A percentile compares a stretch with the other conserved stretches of the same genome.
Conservation (phyloP, 78 protist species). For the Dictyostelium discoideum region dicty_2.7 NC_007091.3:522501-523000, state of each 20-base stretch:
- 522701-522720: slow-evolving; percentile 93
- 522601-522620: slow-evolving; percentile 78
- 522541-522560: slow-evolving; percentile 97
- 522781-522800: slow-evolving; percentile 69
- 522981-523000: background rate
- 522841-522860: slow-evolving; percentile 58
- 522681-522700: slow-evolving; percentile 96
- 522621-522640: slow-evolving; percentile 83
- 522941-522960: background rate
- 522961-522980: background rate
- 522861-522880: slow-evolving; percentile 45
- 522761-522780: slow-evolving; percentile 17
- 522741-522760: background rate
- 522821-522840: slow-evolving; percentile 90
- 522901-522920: background rate
- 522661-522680: slow-evolving; percentile 86
- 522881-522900: background rate
- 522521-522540: slow-evolving; percentile 95
- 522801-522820: slow-evolving; percentile 91
- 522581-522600: slow-evolving; percentile 94
- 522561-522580: slow-evolving; percentile 98
- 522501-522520: slow-evolving; percentile 86
- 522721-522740: slow-evolving; percentile 88
- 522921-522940: background rate
- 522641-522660: slow-evolving; percentile 75